phyloP scores from a whole-genome alignment of 345 rosid species.

The Cochlearia excelsa region DNA sequence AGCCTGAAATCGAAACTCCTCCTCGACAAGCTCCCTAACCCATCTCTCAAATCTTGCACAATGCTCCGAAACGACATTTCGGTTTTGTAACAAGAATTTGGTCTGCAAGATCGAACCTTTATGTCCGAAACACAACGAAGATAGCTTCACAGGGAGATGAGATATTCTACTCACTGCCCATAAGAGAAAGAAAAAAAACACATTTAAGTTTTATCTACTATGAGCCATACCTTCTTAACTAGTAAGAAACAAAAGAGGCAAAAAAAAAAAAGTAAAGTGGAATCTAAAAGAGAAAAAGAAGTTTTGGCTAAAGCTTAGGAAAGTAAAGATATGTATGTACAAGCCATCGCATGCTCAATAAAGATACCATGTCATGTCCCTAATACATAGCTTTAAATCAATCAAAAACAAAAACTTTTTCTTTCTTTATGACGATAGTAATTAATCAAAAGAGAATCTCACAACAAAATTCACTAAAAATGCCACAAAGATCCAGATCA shows the following conservation, averaged over 20 bases:
- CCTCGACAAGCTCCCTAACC: slow-evolving; percentile 68
- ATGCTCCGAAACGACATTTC: slow-evolving; percentile 62
- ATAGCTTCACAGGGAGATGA: slow-evolving; percentile 20
- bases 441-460: too few species aligned
- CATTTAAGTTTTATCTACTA: neutral
- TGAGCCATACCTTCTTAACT: slow-evolving; percentile 28
- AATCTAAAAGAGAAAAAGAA: slow-evolving; percentile 30
- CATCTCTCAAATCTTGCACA: slow-evolving; percentile 66
- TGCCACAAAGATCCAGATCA: too few species aligned
- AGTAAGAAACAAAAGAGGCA: slow-evolving; percentile 29
- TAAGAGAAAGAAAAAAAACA: slow-evolving; percentile 7
- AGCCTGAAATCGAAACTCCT: slow-evolving; percentile 58
- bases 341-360: slow-evolving; percentile 36
- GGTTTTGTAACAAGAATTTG: neutral
- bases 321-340: slow-evolving; percentile 15
- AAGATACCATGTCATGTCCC: slow-evolving; percentile 34
- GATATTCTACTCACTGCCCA: slow-evolving; percentile 33
- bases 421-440: too few species aligned
- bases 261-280: slow-evolving; percentile 11
- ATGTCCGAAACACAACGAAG: neutral
- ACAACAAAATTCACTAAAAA: too few species aligned
- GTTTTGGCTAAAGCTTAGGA: slow-evolving; percentile 27
- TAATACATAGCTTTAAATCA: slow-evolving; percentile 7
- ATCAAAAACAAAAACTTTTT: neutral
- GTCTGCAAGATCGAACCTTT: slow-evolving; percentile 9